These are phyloP conservation scores for Hypomontagnella submonticulosa DNA, from an alignment of 495 filamentous ascomycete species.

Conservation along the genomic window DNA sequence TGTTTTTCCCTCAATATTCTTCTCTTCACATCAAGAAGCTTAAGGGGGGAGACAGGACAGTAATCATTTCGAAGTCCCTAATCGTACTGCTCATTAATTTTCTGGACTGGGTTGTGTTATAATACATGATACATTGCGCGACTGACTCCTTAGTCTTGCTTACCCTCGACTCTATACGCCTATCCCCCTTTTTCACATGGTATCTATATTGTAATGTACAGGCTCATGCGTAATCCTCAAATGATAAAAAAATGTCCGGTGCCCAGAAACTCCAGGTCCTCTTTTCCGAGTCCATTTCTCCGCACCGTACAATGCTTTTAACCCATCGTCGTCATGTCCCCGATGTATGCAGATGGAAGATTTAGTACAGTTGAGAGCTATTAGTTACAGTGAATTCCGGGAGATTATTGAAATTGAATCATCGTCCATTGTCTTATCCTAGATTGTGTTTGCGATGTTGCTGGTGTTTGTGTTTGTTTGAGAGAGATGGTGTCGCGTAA, in stretches of 20 bases:
- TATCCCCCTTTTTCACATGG: constrained; percentile 42
- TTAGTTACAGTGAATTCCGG: constrained; percentile 38
- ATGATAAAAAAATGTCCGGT: constrained; percentile 37
- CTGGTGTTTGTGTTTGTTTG: neutral
- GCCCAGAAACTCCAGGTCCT: constrained; percentile 44
- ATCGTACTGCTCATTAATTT: constrained; percentile 8
- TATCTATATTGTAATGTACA: constrained; percentile 47
- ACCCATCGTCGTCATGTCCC: constrained; percentile 29
- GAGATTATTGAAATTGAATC: constrained; percentile 22
- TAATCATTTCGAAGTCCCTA: constrained; percentile 5
- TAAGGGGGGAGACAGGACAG: neutral
- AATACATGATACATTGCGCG: constrained; percentile 22
- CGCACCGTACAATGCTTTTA: constrained; percentile 43
- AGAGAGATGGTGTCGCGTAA: constrained; percentile 13
- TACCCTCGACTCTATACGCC: constrained; percentile 27
- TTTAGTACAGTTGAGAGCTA: constrained; percentile 41
- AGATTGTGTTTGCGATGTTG: constrained; percentile 3
- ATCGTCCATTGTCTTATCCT: constrained; percentile 23
- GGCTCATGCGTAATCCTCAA: constrained; percentile 38
- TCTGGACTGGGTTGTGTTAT: constrained; percentile 1
- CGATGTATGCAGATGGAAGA: constrained; percentile 41
- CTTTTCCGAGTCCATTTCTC: constrained; percentile 40
- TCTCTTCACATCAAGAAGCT: neutral
- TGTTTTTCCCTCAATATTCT: neutral
- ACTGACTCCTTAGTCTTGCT: constrained; percentile 20